phyloP scores from a whole-genome alignment of 129 eudicot genomes.

The Helianthus tuberosus region DNA sequence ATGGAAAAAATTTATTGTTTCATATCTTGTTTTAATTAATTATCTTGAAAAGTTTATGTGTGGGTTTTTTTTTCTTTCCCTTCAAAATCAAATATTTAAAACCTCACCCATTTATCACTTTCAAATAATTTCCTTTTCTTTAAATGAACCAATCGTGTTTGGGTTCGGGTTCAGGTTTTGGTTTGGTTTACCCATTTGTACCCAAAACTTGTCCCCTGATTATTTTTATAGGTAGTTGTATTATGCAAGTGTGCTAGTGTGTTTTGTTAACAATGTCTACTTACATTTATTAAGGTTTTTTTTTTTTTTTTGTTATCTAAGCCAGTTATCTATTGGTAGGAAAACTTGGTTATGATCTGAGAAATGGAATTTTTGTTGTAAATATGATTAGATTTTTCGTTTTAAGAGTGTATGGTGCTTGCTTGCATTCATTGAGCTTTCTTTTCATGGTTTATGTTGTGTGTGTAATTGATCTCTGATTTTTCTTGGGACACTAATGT shows the following conservation, averaged over 20 bases:
- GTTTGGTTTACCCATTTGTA: too few species aligned
- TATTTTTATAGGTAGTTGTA: background rate
- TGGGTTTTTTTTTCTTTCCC: too few species aligned
- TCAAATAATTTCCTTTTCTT: too few species aligned
- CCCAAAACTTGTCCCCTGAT: too few species aligned
- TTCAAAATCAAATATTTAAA: too few species aligned
- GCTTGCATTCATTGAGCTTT: conserved; percentile 4
- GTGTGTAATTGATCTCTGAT: background rate
- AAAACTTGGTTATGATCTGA: background rate
- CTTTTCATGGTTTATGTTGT: background rate
- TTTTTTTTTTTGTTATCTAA: background rate
- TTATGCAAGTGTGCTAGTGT: conserved; percentile 7
- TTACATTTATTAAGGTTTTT: conserved; percentile 8
- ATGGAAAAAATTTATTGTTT: too few species aligned
- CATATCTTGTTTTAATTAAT: too few species aligned
- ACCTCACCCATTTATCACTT: too few species aligned
- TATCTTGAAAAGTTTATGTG: too few species aligned
- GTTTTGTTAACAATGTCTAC: background rate
- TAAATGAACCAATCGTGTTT: too few species aligned
- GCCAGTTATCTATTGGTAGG: background rate
- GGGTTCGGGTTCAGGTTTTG: too few species aligned
- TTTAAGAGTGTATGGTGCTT: background rate
- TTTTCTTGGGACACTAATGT: background rate
- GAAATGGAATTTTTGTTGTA: background rate
- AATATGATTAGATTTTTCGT: background rate